Evolutionary conservation across 176 grass and related monocot species (phyloP), one percentile per base, ranked within the genome.

Genomic region (Miscanthus lutarioriparius): DNA sequence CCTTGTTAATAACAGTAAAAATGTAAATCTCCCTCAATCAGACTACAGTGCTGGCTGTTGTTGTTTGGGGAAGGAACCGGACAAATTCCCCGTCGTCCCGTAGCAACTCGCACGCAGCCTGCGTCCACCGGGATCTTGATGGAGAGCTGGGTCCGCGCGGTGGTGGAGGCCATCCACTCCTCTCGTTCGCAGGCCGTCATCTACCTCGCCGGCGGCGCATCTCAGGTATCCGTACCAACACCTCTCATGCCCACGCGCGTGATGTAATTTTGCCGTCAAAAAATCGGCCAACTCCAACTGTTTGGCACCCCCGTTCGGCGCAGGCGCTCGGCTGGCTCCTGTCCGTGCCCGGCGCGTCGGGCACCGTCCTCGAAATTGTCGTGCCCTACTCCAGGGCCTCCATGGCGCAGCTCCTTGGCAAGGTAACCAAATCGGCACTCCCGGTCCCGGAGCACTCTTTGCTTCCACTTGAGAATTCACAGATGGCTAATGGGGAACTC

Each of bases 191-290:
- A 94, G 82, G 87, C 86, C 33, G 93, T 98, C 73, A 79, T 98
- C 93, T 93, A 90, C 87, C 93, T 98, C 89, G 80, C 96, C 91
- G 96, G 96, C 77, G 96, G 96, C 33, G 89, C 93, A 63, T 98
- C 96, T 44, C 96, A 95, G 91, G 96, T 95, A 74, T 11, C 43
- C 71, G 25, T 19, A 53, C 23, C 45, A 27, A 20, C 25, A 11
- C 66, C 13, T 28, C 76, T 32, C 8, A 4, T 19, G 39, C 25
- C 23, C n/a, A 11, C 22, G 9, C 56, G 35, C 32, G 45, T 15
- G 4, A 49, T 32, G 22, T 67, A 62, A 77, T 70, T 74, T 44
- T 80, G 58, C 70, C 39, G 32, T 32, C 32, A 56, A 33, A 22
- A n/a, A n/a, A n/a, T 16, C 51, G 51, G 67, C 39, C 12, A 27